These are phyloP conservation scores for Diphasiastrum complanatum DNA, from an alignment of 83 land plant genomes.

Conservation along the genomic window DNA sequence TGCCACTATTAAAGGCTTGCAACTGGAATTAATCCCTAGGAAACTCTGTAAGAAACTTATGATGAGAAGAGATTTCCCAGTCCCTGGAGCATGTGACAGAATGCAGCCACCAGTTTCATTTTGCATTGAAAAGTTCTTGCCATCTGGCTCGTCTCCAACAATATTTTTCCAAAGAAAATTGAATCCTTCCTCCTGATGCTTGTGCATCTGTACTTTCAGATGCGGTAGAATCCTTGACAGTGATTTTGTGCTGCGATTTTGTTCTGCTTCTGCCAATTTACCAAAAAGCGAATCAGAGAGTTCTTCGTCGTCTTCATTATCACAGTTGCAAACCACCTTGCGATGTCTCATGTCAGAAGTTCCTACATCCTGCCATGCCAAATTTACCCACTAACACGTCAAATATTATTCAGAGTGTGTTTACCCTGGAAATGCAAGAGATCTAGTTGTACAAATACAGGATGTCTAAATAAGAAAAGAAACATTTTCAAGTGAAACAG, in stretches of 20 bases:
- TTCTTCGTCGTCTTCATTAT: neutral
- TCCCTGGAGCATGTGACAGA: slow-evolving; percentile 25
- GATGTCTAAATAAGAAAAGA: neutral
- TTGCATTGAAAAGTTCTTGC: neutral
- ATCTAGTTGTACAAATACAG: neutral
- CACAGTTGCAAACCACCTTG: neutral
- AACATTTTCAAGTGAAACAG: neutral
- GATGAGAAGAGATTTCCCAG: slow-evolving; percentile 18
- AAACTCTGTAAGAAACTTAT: slow-evolving; percentile 14
- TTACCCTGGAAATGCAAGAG: neutral
- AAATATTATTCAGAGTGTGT: neutral
- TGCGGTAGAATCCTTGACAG: neutral
- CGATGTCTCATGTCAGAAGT: neutral
- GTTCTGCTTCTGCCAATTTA: neutral
- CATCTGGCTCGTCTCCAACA: neutral
- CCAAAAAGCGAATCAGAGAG: neutral
- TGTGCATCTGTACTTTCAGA: neutral
- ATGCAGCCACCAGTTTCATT: slow-evolving; percentile 18
- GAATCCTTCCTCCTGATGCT: slow-evolving; percentile 12
- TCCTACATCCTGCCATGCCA: too few species aligned
- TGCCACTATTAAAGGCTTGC: slow-evolving; percentile 17
- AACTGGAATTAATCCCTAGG: neutral
- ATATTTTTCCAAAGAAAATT: slow-evolving; percentile 15
- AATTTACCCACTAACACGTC: neutral
- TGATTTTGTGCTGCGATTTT: neutral